phyloP scores from a whole-genome alignment of 345 rosid genomes.

The Aquilaria sinensis region DNA sequence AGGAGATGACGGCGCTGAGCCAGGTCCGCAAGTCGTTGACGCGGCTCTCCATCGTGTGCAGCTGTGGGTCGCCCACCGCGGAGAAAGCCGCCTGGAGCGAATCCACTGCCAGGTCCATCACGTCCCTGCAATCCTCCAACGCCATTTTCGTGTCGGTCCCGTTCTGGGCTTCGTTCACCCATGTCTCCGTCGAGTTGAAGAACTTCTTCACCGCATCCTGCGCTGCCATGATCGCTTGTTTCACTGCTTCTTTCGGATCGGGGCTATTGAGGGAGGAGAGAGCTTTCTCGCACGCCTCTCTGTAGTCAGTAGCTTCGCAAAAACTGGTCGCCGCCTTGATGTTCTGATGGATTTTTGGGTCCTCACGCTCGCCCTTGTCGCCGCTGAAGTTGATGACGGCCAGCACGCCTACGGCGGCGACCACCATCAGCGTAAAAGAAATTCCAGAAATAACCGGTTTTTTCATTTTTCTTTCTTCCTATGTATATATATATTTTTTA shows the following conservation, averaged over 20 bases:
- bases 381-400: conserved; percentile 12
- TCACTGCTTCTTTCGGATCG: conserved; percentile 44
- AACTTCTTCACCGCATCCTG: conserved; percentile 24
- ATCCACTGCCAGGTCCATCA: conserved; percentile 29
- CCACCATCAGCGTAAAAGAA: conserved; percentile 38
- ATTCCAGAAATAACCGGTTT: conserved; percentile 22
- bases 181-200: conserved; percentile 26
- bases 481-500: background rate
- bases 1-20: conserved; percentile 41
- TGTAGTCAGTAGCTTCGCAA: conserved; percentile 37
- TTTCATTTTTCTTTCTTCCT: conserved; percentile 11
- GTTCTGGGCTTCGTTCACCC: background rate
- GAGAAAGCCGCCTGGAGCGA: conserved; percentile 38
- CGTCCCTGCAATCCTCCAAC: conserved; percentile 37
- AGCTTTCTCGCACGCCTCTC: conserved; percentile 39
- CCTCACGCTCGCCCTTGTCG: conserved; percentile 7
- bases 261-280: conserved; percentile 30
- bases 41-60: conserved; percentile 19
- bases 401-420: conserved; percentile 31
- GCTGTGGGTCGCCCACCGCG: conserved; percentile 22
- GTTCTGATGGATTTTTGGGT: conserved; percentile 5
- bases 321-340: conserved; percentile 27
- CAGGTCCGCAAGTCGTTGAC: conserved; percentile 33
- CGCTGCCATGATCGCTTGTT: conserved; percentile 35
- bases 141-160: conserved; percentile 26